Base-by-base conservation (phyloP, 257 asterid species). In the Paulownia fortunei region DNA sequence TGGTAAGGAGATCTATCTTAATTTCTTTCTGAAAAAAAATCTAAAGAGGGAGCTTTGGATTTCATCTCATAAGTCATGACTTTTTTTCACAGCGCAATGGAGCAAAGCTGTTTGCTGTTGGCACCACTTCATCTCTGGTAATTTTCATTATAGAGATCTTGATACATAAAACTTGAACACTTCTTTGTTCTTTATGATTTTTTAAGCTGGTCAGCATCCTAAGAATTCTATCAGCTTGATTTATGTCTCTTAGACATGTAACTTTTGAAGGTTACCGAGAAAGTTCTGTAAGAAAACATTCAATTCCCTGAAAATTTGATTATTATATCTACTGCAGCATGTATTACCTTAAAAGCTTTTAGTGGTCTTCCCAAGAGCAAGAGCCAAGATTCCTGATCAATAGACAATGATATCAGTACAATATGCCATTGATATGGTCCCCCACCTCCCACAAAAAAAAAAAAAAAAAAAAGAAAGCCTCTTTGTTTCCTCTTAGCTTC, bases 51-150 rank as follows among this genome's bases (percentile, higher is more conserved):
- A 49, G 24, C 46, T 61, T 60, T 18, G 34, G 46, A 9, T 58
- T 73, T 56, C 30, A 73, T 44, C 81, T 78, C 75, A 47, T 77
- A 21, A 36, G 75, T 49, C 68, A 2, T 27, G 58, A 23, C 61
- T 41, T 54, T 56, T 51, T 47, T 67, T 85, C 72, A 46, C 88
- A 94, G 96, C 91, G 98, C n/a, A 90, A 94, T 68, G 97, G 97
- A 72, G 74, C 90, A 26, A 94, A 94, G 81, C 93, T 94, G 68
- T 94, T 94, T 64, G 96, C 93, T 52, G 98, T 94, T 67, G 98
- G 98, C 76, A 94, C 97, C 30, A 83, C 96, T 63, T 90, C 97
- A 51, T 92, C 98, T 76, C 89, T 94, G 97, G 98, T 94, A 92
- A 75, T n/a, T 68, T 46, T 39, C 39, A 18, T 23, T 34, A 0